Evolutionary conservation across 805 yeast species (phyloP).

Genomic region (Pichia phayaonensis): DNA sequence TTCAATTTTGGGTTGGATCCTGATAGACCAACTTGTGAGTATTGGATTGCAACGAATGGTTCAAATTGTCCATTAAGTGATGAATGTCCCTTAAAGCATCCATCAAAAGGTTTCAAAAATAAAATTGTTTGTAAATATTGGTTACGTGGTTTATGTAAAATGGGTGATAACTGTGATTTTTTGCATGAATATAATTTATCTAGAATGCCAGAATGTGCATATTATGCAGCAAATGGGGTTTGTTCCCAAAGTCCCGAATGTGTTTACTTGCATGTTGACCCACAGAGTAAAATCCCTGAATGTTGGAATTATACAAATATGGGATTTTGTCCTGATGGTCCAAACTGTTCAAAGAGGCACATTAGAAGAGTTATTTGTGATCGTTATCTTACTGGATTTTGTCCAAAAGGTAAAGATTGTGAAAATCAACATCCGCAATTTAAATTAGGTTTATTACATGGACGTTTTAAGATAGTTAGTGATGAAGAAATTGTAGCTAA

Average conservation of each 20-base stretch:
- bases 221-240: conserved; percentile 71
- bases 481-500: conserved; percentile 31
- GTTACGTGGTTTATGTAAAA: conserved; percentile 95
- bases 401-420: conserved; percentile 82
- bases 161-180: conserved; percentile 93
- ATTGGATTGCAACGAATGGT: conserved; percentile 49
- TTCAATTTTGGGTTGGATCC: conserved; percentile 80
- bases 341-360: conserved; percentile 76
- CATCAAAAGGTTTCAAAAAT: conserved; percentile 51
- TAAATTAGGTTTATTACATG: conserved; percentile 36
- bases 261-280: conserved; percentile 85
- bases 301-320: conserved; percentile 69
- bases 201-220: conserved; percentile 95
- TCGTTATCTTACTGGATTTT: conserved; percentile 78
- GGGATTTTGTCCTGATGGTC: conserved; percentile 93
- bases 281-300: conserved; percentile 78
- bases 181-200: conserved; percentile 89
- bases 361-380: conserved; percentile 71
- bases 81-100: conserved; percentile 81
- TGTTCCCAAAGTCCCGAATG: conserved; percentile 95
- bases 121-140: conserved; percentile 96
- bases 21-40: conserved; percentile 81
- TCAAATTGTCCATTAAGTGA: conserved; percentile 73
- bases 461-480: conserved; percentile 36
- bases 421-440: conserved; percentile 80